Conservation (phyloP, 371 early-diverging fungal species). For the Lichtheimia hyalospora region DNA sequence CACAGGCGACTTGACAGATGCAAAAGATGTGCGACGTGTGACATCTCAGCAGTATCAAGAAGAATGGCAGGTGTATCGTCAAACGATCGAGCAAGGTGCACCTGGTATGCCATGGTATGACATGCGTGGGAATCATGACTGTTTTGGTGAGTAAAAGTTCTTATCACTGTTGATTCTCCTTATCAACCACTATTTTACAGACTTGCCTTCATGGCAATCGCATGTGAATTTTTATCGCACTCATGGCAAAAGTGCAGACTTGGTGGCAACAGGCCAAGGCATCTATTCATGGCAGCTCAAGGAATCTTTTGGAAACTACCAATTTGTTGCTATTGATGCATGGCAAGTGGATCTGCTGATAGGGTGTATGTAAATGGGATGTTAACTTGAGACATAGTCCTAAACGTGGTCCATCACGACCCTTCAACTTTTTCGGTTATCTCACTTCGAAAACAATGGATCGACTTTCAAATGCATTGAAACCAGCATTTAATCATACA, state of each 20-base stretch:
- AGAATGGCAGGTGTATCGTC: slow-evolving; percentile 81
- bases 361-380: background rate
- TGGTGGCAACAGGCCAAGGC: slow-evolving; percentile 51
- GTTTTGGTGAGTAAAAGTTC: slow-evolving; percentile 72
- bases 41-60: slow-evolving; percentile 75
- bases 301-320: slow-evolving; percentile 70
- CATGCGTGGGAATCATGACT: slow-evolving; percentile 86
- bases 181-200: slow-evolving; percentile 11
- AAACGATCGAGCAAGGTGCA: slow-evolving; percentile 56
- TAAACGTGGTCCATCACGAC: slow-evolving; percentile 75
- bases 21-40: slow-evolving; percentile 66
- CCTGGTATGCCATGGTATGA: slow-evolving; percentile 70
- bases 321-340: slow-evolving; percentile 84
- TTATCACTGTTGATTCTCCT: slow-evolving; percentile 33
- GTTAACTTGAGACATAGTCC: slow-evolving; percentile 53
- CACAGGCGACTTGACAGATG: slow-evolving; percentile 88
- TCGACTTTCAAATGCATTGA: slow-evolving; percentile 49
- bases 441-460: slow-evolving; percentile 77
- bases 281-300: slow-evolving; percentile 59
- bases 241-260: slow-evolving; percentile 50
- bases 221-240: slow-evolving; percentile 63
- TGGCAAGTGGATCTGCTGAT: slow-evolving; percentile 49
- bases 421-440: slow-evolving; percentile 91
- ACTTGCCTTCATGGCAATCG: slow-evolving; percentile 67
- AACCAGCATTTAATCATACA: slow-evolving; percentile 61